Conservation (phyloP, 106 monocot genomes). For the Dendrobium chrysotoxum region DNA sequence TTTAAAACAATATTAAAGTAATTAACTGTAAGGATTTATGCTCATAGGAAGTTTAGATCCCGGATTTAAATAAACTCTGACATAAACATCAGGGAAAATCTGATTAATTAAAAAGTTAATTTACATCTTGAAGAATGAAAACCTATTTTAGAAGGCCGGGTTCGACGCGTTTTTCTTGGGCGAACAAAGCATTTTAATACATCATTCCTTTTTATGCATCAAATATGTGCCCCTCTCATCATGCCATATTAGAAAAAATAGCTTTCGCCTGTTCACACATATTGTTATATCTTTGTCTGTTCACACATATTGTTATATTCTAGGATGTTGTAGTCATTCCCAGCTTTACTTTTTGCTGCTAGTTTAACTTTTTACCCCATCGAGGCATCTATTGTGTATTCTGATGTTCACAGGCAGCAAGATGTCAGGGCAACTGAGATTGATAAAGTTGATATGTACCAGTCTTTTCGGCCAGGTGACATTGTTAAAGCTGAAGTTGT, state of each 20-base stretch:
- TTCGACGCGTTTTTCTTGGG: too few species aligned
- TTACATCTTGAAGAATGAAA: too few species aligned
- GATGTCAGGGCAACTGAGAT: slow-evolving; percentile 99
- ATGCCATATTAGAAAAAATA: not conserved
- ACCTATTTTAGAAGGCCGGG: too few species aligned
- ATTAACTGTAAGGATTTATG: too few species aligned
- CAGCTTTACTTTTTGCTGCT: not conserved
- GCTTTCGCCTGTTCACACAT: too few species aligned
- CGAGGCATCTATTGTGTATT: not conserved
- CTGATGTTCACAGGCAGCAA: slow-evolving; percentile 69
- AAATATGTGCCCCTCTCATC: not conserved
- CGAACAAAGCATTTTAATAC: too few species aligned
- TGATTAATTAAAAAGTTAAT: too few species aligned
- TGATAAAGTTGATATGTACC: slow-evolving; percentile 97
- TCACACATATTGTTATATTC: not conserved
- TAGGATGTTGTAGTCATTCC: not conserved
- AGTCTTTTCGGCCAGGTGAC: slow-evolving; percentile 86
- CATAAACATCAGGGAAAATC: too few species aligned
- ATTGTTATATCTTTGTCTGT: not conserved
- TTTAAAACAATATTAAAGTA: too few species aligned
- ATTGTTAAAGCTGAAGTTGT: slow-evolving; percentile 90
- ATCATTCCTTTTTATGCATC: too few species aligned
- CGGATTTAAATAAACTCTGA: too few species aligned
- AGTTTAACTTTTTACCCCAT: not conserved
- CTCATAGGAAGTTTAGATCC: too few species aligned